phyloP scores from a whole-genome alignment of 805 yeast species.

The Zygotorulaspora danielsina region DNA sequence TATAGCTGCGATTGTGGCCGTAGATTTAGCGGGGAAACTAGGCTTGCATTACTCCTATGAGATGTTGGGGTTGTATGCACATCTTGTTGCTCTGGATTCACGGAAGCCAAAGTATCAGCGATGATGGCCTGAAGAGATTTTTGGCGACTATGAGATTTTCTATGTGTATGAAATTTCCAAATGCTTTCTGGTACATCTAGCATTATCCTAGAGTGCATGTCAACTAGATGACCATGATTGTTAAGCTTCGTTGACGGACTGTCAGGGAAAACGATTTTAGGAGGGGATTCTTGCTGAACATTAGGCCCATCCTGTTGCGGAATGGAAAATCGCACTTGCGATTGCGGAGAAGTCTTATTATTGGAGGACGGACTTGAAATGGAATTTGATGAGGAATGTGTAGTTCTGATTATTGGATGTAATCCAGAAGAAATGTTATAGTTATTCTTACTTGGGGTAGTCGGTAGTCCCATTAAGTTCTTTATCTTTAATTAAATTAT shows the following conservation, averaged over 20 bases:
- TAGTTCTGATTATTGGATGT: conserved; percentile 7
- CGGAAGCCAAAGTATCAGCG: conserved; percentile 11
- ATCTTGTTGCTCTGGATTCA: conserved; percentile 1
- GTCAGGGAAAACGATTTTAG: conserved; percentile 31
- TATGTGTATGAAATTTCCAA: conserved; percentile 28
- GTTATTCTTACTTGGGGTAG: conserved; percentile 7
- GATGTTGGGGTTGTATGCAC: not conserved
- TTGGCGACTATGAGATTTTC: conserved; percentile 12
- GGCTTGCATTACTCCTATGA: conserved; percentile 8
- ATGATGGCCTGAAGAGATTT: conserved; percentile 20
- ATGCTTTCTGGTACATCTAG: conserved; percentile 32
- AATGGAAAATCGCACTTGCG: conserved; percentile 34
- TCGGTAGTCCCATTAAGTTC: conserved; percentile 9
- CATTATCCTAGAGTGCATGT: conserved; percentile 29
- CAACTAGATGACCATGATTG: conserved; percentile 24
- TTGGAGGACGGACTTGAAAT: not conserved
- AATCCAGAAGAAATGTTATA: conserved; percentile 5
- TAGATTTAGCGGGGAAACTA: conserved; percentile 20
- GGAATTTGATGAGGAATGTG: not conserved
- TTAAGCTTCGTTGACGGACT: not conserved
- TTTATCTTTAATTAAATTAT: not conserved
- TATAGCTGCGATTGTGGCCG: conserved; percentile 25
- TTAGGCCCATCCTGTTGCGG: conserved; percentile 13
- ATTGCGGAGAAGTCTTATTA: conserved; percentile 11
- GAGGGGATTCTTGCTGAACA: conserved; percentile 23